Percentiles rank a stretch among this genome's conserved stretches.
These are phyloP conservation scores for Breviolum minutum DNA, from an alignment of 73 alveolate genomes.

Conservation along the genomic window DNA sequence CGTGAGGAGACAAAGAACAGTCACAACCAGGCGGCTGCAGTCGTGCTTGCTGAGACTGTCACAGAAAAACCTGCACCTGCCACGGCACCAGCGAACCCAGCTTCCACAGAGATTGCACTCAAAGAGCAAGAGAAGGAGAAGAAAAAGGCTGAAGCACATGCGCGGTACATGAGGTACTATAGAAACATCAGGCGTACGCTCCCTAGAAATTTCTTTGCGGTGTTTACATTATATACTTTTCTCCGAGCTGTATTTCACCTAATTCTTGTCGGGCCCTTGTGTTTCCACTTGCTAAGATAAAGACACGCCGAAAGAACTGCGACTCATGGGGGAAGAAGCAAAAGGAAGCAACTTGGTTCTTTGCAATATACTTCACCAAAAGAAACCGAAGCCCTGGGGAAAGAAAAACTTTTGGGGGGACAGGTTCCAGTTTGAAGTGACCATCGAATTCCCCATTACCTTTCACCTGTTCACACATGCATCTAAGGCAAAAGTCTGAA, in stretches of 20 bases:
- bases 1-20: background rate
- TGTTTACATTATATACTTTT: background rate
- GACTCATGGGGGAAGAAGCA: constrained; percentile 18
- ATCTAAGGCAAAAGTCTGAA: background rate
- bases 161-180: constrained; percentile 34
- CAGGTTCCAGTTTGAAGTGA: background rate
- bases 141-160: background rate
- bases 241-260: background rate
- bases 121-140: background rate
- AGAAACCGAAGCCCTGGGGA: too few relatives aligned
- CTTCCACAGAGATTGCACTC: too few relatives aligned
- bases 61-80: too few relatives aligned
- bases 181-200: constrained; percentile 4
- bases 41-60: background rate
- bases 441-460: background rate
- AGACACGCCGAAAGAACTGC: constrained; percentile 16
- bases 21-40: background rate
- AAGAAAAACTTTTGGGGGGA: background rate
- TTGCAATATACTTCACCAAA: too few relatives aligned
- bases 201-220: background rate
- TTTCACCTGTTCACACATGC: background rate
- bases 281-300: background rate
- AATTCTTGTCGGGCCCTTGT: background rate
- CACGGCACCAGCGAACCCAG: too few relatives aligned
- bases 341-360: background rate